Percentiles rank a stretch among this genome's conserved stretches.
phyloP scores from a whole-genome alignment of 352 stramenopile genomes.

The Phytophthora capsici region DNA sequence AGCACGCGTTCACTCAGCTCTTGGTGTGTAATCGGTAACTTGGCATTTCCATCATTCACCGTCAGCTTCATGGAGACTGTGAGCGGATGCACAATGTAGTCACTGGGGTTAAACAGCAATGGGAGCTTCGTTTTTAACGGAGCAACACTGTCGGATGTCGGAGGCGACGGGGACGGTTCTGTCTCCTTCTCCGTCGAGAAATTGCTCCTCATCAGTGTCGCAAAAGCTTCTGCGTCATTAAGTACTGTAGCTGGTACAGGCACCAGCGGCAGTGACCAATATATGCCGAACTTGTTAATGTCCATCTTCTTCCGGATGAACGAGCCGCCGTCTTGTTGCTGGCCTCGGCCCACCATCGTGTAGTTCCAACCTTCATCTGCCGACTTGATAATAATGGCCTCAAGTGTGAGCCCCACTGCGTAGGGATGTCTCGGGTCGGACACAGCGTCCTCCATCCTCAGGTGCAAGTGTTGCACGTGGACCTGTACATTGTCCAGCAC shows the following conservation, averaged over 20 bases:
- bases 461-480: conserved; percentile 77
- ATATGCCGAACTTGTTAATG: conserved; percentile 82
- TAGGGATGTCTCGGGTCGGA: conserved; percentile 56
- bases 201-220: conserved; percentile 71
- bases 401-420: conserved; percentile 74
- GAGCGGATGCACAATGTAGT: conserved; percentile 80
- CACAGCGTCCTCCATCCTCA: conserved; percentile 71
- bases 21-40: conserved; percentile 80
- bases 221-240: conserved; percentile 66
- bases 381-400: conserved; percentile 85
- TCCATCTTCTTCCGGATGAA: conserved; percentile 86
- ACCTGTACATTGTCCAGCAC: conserved; percentile 88
- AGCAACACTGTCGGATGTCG: conserved; percentile 3
- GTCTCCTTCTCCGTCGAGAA: conserved; percentile 37
- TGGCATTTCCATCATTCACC: conserved; percentile 81
- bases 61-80: conserved; percentile 83
- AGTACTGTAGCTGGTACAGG: conserved; percentile 51
- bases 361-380: conserved; percentile 85
- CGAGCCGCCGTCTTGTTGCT: conserved; percentile 19
- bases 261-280: conserved; percentile 70
- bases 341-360: conserved; percentile 74
- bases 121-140: conserved; percentile 17
- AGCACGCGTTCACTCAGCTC: conserved; percentile 78
- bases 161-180: conserved; percentile 9
- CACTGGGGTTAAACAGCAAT: conserved; percentile 49